phyloP scores from a whole-genome alignment of 2,329 filamentous ascomycete genomes.

The Fusarium temperatum region DNA sequence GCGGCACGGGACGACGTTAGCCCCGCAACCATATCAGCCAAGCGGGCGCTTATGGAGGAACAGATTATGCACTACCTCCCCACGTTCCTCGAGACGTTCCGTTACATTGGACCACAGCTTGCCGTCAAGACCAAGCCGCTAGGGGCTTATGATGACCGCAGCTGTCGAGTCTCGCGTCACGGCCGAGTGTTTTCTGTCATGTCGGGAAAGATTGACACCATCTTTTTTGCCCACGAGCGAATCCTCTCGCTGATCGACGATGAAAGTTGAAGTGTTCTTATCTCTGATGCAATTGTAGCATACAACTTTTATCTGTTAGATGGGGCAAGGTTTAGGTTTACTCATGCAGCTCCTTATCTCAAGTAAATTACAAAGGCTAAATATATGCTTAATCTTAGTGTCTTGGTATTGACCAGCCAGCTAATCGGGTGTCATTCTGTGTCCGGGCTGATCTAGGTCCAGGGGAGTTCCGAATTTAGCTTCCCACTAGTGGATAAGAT shows the following conservation, averaged over 20 bases:
- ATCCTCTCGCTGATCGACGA: not conserved
- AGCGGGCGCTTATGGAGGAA: not conserved
- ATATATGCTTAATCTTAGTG: not conserved
- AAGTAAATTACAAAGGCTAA: not conserved
- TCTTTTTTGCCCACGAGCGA: not conserved
- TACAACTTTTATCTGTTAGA: not conserved
- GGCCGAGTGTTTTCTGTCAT: not conserved
- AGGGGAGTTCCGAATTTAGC: not conserved
- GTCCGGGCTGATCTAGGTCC: fast-evolving
- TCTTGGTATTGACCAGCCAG: not conserved
- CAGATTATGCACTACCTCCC: not conserved
- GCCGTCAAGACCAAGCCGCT: not conserved
- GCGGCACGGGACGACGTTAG: not conserved
- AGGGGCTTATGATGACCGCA: slow-evolving; percentile 1
- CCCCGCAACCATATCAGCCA: not conserved
- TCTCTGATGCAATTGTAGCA: not conserved
- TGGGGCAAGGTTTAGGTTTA: not conserved
- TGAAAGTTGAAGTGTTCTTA: not conserved
- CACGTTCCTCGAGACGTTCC: not conserved
- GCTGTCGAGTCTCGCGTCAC: not conserved
- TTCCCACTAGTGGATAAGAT: not conserved
- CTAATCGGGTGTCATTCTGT: not conserved
- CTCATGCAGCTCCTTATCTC: not conserved
- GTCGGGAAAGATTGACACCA: slow-evolving; percentile 11
- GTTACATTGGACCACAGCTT: not conserved